These are phyloP conservation scores for Hygrocybe coccinea DNA, from an alignment of 768 basidiomycete genomes.

Conservation along the genomic window DNA sequence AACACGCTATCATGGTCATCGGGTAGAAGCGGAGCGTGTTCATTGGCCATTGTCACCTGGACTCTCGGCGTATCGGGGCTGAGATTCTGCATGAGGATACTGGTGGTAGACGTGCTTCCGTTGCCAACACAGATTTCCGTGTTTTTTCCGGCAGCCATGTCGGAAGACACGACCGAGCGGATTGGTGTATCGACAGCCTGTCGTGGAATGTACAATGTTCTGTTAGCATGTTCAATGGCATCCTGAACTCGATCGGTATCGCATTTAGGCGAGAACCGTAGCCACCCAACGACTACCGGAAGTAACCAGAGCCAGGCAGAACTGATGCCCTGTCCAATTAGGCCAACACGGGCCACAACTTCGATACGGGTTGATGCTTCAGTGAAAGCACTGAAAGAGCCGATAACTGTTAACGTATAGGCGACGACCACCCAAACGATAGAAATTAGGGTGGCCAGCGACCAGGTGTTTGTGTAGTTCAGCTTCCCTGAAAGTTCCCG, in stretches of 20 bases:
- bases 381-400: constrained; percentile 14
- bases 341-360: constrained; percentile 19
- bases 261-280: constrained; percentile 41
- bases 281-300: constrained; percentile 42
- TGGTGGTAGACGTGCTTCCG: no score
- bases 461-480: constrained; percentile 37
- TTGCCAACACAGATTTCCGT: no score
- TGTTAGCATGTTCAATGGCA: constrained; percentile 30
- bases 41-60: background rate
- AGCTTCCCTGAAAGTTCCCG: constrained; percentile 24
- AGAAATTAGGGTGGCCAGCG: constrained; percentile 35
- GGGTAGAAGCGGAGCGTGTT: background rate
- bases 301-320: constrained; percentile 44
- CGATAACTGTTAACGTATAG: constrained; percentile 33
- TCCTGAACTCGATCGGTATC: constrained; percentile 27
- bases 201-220: background rate
- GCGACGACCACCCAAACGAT: constrained; percentile 40
- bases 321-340: constrained; percentile 38
- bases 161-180: no score
- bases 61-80: no score
- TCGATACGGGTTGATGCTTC: constrained; percentile 2
- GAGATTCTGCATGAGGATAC: no score
- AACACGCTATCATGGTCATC: background rate
- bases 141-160: no score
- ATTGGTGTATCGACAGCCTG: no score